Conservation (phyloP, 2,329 filamentous ascomycete genomes). For the Chrysosporium keratinophilum region DNA sequence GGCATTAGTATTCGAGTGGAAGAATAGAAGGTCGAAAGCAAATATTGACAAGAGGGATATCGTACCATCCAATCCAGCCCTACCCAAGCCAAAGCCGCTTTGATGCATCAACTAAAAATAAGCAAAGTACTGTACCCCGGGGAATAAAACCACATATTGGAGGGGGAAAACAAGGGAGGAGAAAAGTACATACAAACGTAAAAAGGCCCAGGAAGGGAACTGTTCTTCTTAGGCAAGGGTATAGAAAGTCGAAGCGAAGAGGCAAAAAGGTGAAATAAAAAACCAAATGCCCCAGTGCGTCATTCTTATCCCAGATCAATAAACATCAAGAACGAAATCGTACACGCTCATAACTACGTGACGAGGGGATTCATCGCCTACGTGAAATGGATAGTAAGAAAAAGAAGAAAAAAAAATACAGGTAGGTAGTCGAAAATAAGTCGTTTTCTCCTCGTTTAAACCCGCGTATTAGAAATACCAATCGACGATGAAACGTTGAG, state of each 20-base stretch:
- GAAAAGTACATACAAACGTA: not conserved
- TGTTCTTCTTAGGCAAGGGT: not conserved
- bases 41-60: too few species aligned
- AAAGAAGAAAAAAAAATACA: conserved; percentile 1
- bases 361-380: not conserved
- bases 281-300: not conserved
- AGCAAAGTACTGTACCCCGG: not conserved
- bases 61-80: not conserved
- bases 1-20: too few species aligned
- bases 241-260: not conserved
- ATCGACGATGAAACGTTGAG: not conserved
- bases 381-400: not conserved
- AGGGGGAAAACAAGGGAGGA: not conserved
- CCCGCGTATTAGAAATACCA: not conserved
- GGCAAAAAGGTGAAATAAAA: not conserved
- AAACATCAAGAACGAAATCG: not conserved
- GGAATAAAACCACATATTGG: conserved; percentile 6
- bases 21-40: too few species aligned
- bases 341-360: not conserved
- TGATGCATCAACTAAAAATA: not conserved
- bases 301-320: not conserved
- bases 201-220: too few species aligned
- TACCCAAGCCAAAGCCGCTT: not conserved
- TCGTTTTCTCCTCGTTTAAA: not conserved
- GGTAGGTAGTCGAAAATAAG: not conserved